These are phyloP conservation scores for Astrothelium subdiscretum DNA, from an alignment of 495 filamentous ascomycete genomes.

Conservation along the genomic window DNA sequence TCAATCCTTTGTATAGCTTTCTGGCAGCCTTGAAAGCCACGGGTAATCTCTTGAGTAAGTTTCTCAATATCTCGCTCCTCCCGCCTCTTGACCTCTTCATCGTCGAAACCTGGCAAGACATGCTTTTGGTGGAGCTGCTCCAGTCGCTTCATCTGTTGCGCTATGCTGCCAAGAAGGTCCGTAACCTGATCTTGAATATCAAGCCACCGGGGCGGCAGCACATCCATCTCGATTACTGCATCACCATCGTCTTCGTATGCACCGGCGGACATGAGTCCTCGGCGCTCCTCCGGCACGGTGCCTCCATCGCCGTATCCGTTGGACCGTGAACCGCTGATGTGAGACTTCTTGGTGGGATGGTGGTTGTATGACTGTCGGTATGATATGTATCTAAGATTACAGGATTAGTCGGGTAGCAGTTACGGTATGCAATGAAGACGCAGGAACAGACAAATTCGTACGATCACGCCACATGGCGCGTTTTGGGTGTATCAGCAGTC, in stretches of 20 bases:
- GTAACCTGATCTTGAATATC: conserved; percentile 91
- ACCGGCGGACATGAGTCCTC: conserved; percentile 69
- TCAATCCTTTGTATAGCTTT: conserved; percentile 78
- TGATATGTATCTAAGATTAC: conserved; percentile 69
- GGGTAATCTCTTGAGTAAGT: conserved; percentile 80
- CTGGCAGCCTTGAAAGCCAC: conserved; percentile 80
- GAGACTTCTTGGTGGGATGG: conserved; percentile 76
- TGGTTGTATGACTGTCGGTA: conserved; percentile 97
- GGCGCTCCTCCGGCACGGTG: conserved; percentile 63
- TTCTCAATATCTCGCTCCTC: conserved; percentile 86
- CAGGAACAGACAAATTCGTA: conserved; percentile 73
- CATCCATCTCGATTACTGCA: conserved; percentile 95
- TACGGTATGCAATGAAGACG: background rate
- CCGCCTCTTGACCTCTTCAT: conserved; percentile 69
- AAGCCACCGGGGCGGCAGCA: conserved; percentile 88
- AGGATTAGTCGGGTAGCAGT: background rate
- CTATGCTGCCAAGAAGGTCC: conserved; percentile 68
- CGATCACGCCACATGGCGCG: conserved; percentile 89
- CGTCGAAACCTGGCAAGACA: conserved; percentile 90
- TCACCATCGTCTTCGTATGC: conserved; percentile 82
- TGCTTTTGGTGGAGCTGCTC: conserved; percentile 96
- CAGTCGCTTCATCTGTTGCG: conserved; percentile 66
- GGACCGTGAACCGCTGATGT: conserved; percentile 47
- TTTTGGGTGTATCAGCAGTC: background rate
- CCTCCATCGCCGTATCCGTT: conserved; percentile 62